A percentile compares a stretch with the other conserved stretches of the same genome.
Conservation (phyloP, 495 filamentous ascomycete genomes). For the Annulohypoxylon stygium region DNA sequence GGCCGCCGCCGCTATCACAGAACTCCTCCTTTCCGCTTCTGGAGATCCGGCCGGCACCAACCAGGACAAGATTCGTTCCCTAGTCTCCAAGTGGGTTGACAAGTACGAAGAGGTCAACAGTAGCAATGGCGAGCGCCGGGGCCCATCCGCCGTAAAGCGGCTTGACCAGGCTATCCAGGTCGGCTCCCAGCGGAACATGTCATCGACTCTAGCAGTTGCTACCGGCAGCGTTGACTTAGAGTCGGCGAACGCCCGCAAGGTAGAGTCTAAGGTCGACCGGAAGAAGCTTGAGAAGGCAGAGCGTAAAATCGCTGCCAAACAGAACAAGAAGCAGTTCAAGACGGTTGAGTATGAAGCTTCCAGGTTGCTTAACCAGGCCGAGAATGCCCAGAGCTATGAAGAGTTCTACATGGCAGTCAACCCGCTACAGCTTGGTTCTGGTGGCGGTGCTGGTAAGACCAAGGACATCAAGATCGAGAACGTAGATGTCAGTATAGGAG, state of each 20-base stretch:
- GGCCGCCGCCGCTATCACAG: conserved; percentile 84
- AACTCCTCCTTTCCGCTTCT: conserved; percentile 90
- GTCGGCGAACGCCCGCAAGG: conserved; percentile 89
- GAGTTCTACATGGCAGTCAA: conserved; percentile 99
- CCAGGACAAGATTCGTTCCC: conserved; percentile 78
- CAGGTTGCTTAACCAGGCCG: conserved; percentile 82
- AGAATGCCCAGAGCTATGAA: conserved; percentile 93
- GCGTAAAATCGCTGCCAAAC: conserved; percentile 96
- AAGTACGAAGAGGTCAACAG: conserved; percentile 80
- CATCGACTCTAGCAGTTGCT: conserved; percentile 90
- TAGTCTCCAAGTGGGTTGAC: conserved; percentile 93
- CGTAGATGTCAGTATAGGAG: conserved; percentile 92
- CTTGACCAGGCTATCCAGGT: conserved; percentile 97
- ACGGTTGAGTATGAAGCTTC: conserved; percentile 98
- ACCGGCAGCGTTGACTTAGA: conserved; percentile 90
- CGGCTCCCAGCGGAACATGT: conserved; percentile 92
- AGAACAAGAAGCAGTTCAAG: conserved; percentile 98
- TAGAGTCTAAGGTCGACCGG: conserved; percentile 95
- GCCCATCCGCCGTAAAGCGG: conserved; percentile 82
- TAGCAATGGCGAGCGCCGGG: conserved; percentile 63
- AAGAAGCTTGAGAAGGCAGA: conserved; percentile 99
- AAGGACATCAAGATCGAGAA: conserved; percentile 99
- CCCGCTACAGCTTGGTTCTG: conserved; percentile 86
- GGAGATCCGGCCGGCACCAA: conserved; percentile 77
- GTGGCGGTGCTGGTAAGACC: conserved; percentile 78